Evolutionary conservation across 129 eudicot species (phyloP).

Genomic region (Tagetes patula): DNA sequence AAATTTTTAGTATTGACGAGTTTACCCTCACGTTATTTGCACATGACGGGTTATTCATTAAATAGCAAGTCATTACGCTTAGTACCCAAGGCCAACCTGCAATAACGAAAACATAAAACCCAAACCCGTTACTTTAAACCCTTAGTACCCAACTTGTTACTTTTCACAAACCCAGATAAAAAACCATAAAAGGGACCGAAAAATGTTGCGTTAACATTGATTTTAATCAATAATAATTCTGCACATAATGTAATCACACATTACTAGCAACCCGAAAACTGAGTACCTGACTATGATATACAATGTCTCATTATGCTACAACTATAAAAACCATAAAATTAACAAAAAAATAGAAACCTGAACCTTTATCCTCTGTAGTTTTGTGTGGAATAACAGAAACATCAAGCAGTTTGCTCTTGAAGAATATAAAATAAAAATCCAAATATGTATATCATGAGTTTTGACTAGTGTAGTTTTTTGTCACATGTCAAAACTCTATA

Average conservation of each 20-base stretch:
- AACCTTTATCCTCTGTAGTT: conserved; percentile 33
- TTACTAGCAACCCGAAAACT: conserved; percentile 24
- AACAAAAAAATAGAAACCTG: conserved; percentile 9
- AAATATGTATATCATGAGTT: not conserved
- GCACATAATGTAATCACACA: conserved; percentile 10
- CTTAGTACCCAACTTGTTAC: no score
- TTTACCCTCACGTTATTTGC: no score
- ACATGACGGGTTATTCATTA: no score
- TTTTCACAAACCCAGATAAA: no score
- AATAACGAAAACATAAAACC: no score
- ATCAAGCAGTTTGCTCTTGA: conserved; percentile 26
- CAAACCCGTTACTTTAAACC: no score
- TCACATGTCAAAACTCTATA: conserved; percentile 68
- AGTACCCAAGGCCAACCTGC: no score
- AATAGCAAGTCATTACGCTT: no score
- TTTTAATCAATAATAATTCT: not conserved
- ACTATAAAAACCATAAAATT: conserved; percentile 13
- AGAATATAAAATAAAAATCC: conserved; percentile 17
- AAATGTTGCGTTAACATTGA: no score
- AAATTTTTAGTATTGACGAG: no score
- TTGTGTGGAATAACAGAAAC: conserved; percentile 8
- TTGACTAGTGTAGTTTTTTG: conserved; percentile 42
- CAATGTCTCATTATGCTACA: conserved; percentile 26
- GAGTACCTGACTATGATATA: conserved; percentile 23
- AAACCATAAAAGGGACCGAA: no score